These are phyloP conservation scores for Dicorynia guianensis DNA, from an alignment of 306 rosid genomes.

Conservation along the genomic window DNA sequence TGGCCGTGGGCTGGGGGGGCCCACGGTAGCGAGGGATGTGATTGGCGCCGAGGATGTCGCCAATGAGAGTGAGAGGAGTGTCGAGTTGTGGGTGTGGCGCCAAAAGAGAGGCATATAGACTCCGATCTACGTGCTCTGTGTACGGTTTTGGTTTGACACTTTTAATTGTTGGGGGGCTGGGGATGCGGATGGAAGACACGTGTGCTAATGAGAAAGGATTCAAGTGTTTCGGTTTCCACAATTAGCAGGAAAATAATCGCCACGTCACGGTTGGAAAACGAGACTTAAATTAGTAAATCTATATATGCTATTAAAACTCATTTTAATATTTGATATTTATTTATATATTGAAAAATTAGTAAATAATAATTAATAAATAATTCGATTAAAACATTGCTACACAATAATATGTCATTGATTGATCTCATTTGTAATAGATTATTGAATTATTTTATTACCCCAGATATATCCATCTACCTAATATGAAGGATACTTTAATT, in stretches of 20 bases:
- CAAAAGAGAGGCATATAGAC: constrained; percentile 54
- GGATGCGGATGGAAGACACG: constrained; percentile 46
- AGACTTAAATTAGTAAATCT: neutral
- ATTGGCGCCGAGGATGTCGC: constrained; percentile 39
- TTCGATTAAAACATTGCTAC: no score
- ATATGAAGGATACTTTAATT: no score
- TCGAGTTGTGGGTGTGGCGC: constrained; percentile 11
- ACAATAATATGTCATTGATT: no score
- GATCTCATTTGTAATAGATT: no score
- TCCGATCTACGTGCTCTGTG: constrained; percentile 40
- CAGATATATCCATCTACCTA: no score
- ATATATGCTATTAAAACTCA: no score
- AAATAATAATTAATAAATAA: no score
- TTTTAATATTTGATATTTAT: no score
- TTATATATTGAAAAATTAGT: no score
- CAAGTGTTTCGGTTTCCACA: constrained; percentile 8
- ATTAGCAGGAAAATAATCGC: constrained; percentile 4
- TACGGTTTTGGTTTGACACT: neutral
- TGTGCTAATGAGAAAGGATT: constrained; percentile 33
- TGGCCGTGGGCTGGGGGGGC: constrained; percentile 45
- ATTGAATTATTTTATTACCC: no score
- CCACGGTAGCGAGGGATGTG: constrained; percentile 8
- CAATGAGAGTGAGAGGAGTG: constrained; percentile 60
- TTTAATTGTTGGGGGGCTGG: constrained; percentile 5
- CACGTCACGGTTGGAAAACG: constrained; percentile 50